Evolutionary conservation across 108 stramenopile species (phyloP).

Genomic region (Thalassiosira profunda): DNA sequence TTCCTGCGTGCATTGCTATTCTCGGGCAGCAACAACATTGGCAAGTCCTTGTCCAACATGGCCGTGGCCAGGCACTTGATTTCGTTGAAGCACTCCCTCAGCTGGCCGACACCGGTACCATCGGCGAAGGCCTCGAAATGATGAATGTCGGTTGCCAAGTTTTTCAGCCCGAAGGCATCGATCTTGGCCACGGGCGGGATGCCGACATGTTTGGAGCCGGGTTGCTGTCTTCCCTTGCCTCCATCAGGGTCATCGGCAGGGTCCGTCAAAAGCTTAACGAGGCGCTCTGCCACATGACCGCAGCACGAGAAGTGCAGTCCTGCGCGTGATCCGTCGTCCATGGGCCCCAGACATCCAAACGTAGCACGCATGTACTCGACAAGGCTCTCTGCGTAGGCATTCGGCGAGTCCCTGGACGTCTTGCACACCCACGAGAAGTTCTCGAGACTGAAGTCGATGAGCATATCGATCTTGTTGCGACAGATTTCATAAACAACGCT

Average conservation of each 20-base stretch:
- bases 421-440: constrained; percentile 90
- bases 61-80: constrained; percentile 76
- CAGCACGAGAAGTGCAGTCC: constrained; percentile 94
- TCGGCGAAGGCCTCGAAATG: constrained; percentile 85
- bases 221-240: too few relatives aligned
- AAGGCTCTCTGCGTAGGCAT: constrained; percentile 86
- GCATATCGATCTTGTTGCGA: constrained; percentile 87
- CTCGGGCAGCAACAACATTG: constrained; percentile 71
- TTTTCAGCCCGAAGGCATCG: constrained; percentile 90
- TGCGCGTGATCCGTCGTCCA: constrained; percentile 90
- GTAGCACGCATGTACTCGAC: constrained; percentile 85
- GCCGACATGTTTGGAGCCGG: too few relatives aligned
- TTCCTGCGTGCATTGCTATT: constrained; percentile 67
- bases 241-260: constrained; percentile 49
- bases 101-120: constrained; percentile 84
- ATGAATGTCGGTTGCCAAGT: constrained; percentile 77
- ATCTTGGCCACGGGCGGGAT: constrained; percentile 84
- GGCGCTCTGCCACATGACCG: constrained; percentile 88
- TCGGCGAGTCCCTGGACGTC: constrained; percentile 75
- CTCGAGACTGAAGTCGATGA: constrained; percentile 83
- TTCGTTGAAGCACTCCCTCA: constrained; percentile 89
- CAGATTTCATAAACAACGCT: constrained; percentile 89
- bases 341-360: constrained; percentile 85
- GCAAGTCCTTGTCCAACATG: constrained; percentile 85
- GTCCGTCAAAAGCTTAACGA: constrained; percentile 80